Conservation (phyloP, 805 yeast species). For the Barnettozyma sucrosica region DNA sequence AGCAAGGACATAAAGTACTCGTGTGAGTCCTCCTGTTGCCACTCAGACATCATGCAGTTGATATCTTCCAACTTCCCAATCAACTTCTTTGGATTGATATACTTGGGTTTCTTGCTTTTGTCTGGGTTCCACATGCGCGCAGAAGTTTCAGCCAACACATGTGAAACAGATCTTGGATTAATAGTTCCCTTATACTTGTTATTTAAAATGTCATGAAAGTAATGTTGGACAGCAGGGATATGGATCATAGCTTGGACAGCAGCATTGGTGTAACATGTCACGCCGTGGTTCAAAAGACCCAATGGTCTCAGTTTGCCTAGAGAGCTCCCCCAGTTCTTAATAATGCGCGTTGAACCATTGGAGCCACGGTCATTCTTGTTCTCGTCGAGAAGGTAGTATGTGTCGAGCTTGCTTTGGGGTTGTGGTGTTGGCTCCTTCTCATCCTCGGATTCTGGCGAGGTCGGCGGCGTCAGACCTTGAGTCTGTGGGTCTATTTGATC, state of each 20-base stretch:
- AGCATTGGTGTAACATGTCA: conserved; percentile 93
- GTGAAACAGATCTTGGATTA: conserved; percentile 54
- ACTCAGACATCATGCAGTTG: conserved; percentile 92
- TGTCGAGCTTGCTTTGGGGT: conserved; percentile 40
- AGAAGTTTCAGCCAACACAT: conserved; percentile 61
- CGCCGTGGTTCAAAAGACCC: conserved; percentile 87
- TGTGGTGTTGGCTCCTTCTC: conserved; percentile 27
- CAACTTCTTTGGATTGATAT: conserved; percentile 70
- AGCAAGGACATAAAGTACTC: conserved; percentile 92
- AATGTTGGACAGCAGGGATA: conserved; percentile 85
- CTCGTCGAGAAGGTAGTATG: conserved; percentile 59
- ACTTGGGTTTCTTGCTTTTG: conserved; percentile 33
- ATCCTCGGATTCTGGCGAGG: conserved; percentile 31
- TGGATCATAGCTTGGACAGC: conserved; percentile 90
- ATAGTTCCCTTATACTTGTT: conserved; percentile 45
- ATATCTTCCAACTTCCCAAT: conserved; percentile 72
- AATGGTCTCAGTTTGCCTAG: conserved; percentile 41
- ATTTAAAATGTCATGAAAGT: conserved; percentile 57
- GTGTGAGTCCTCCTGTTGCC: conserved; percentile 98
- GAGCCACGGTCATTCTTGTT: conserved; percentile 56
- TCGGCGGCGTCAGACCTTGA: conserved; percentile 24
- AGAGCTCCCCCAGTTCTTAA: conserved; percentile 65
- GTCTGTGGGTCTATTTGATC: conserved; percentile 11
- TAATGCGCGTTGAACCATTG: conserved; percentile 48
- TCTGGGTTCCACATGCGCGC: conserved; percentile 64